Evolutionary conservation across 495 filamentous ascomycete species (phyloP), one percentile per base, ranked within the genome.

Genomic region (Hyaloscypha hepaticicola): DNA sequence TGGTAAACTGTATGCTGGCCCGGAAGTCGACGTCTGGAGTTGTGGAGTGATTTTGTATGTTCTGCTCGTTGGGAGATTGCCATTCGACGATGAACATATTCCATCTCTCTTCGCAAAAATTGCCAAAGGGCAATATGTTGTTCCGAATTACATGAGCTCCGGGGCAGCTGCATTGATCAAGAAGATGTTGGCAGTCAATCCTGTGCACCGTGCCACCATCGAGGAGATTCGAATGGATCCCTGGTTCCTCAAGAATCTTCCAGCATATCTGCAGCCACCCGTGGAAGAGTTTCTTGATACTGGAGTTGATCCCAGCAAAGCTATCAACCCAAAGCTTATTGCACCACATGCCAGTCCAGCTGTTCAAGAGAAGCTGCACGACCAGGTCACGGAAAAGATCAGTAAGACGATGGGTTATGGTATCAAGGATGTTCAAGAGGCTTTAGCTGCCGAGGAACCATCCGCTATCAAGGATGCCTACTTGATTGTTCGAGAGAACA

Each of bases 401-500:
- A 92, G 93, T 66, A 92, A 93, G 78, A 97, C 91, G 25, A 97
- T 99, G 94, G 95, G 95, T 60, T 99, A 99, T 74, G 91, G 87
- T 25, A 91, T 90, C 72, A 89, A 93, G 38, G 95, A 99, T 78
- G 95, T 99, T 41, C 89, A 96, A 74, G 94, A 97, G 72, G 94
- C 95, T 34, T 79, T 99, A 58, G 87, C 88, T 66, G 90, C 90
- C 60, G 87, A 96, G 55, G 95, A 99, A 72, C 94, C 95, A 41
- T 97, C 91, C 64, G 93, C 96, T 16, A 96, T 99, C 78, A 99
- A 99, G 74, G 95, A 99, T 80, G 95, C 95, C 16, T 99, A 98
- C 76, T 87, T 96, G 76, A 98, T 99, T 70, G 92, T 98, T 31
- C 86, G 93, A 56, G 95, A 99, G 77, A 98, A 99, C 75, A 93